Percentiles rank a stretch among this genome's conserved stretches.
Conservation (phyloP, 2,329 filamentous ascomycete species). For the Trichoderma sp. region DNA sequence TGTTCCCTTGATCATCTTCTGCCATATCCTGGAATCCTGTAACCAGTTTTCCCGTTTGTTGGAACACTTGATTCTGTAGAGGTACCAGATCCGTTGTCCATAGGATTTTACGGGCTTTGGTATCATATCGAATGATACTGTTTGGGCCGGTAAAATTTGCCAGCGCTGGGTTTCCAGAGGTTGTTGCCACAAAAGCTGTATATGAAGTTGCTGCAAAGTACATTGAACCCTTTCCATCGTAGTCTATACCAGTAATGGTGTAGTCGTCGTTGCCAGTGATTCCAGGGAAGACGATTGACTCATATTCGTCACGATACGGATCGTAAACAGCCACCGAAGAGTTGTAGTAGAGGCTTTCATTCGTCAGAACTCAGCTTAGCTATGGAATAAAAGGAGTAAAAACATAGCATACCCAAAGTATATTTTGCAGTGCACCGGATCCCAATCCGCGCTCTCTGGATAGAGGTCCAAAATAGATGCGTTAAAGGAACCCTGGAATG, state of each 20-base stretch:
- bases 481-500: neutral
- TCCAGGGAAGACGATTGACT: neutral
- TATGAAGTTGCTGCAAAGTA: constrained; percentile 11
- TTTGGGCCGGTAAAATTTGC: constrained; percentile 1
- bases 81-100: constrained; percentile 3
- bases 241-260: constrained; percentile 9
- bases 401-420: constrained; percentile 3
- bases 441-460: neutral
- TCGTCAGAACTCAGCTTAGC: neutral
- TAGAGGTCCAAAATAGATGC: neutral
- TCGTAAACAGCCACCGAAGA: constrained; percentile 3
- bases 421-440: constrained; percentile 5
- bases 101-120: neutral
- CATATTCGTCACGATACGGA: neutral
- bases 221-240: constrained; percentile 5
- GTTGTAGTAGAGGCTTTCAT: neutral
- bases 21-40: constrained; percentile 10
- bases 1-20: constrained; percentile 4
- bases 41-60: neutral
- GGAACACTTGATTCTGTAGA: neutral
- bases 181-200: constrained; percentile 1
- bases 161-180: neutral
- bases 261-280: constrained; percentile 3
- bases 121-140: constrained; percentile 4
- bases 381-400: neutral